Evolutionary conservation across 1,284 basidiomycete species (phyloP), one percentile per base, ranked within the genome.

Genomic region (Ustilago sp.): DNA sequence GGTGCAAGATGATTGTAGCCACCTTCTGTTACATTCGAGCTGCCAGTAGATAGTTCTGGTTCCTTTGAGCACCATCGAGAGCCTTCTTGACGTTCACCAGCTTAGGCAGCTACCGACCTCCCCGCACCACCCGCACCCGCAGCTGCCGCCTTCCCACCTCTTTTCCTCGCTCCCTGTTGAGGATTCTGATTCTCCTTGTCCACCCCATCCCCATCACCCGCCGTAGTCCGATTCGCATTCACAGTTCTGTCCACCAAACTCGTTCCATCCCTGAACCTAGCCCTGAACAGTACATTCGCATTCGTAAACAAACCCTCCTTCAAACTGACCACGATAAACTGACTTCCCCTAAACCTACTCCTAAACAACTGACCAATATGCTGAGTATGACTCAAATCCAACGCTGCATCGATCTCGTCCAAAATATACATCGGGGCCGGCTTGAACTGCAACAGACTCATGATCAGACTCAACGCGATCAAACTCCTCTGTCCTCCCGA

Each of bases 381-480:
- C 83, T 97, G 77, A 8, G 96, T 98, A 84, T 98, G 95, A 54
- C 94, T 95, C 28, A 98, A 88, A 88, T 99, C 96, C 51, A 98
- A 90, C 6, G 95, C 95, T 0, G 95, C 94, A 87, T 98, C 95
- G 80, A 99, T 97, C 88, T 99, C 97, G 88, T 99, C 97, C 28
- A 99, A 90, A 84, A 99, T 98, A 87, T 99, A 98, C 94, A 99
- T 96, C 0, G 95, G 97, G n/a, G 96, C 95, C 2, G 96, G 95
- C 86, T 98, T 98, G 90, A 98, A 98, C 87, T 98, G 95, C 39
- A 99, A 90, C 45, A 99, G 90, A 0, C 95, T 93, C 95, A 99
- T 96, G 89, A 99, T 98, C 56, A 99, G 89, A 11, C 94, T 97
- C 2, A 99, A 90, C 0, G 96, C 96, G 82, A 99, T 98, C 73